Evolutionary conservation across 805 yeast genomes (phyloP), one percentile per base, ranked within the genome.

Genomic region (Candida corydali): DNA sequence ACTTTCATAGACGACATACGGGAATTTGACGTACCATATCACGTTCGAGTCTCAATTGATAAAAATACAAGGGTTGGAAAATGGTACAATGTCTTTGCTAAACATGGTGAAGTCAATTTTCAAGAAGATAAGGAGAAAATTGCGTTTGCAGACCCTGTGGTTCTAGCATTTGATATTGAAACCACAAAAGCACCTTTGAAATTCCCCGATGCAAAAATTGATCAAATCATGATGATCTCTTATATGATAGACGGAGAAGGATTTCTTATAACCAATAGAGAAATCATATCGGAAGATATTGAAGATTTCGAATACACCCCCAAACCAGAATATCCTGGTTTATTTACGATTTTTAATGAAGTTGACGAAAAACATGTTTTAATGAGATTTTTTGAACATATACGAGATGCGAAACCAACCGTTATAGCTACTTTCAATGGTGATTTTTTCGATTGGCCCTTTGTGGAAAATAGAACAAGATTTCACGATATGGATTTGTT

Each of bases 201-300:
- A 56, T 93, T 93, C 48, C 99, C 99, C 0, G 98, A 87, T 51
- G 75, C 96, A 5, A 70, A 82, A 8, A 72, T 84, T 5, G 99
- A 93, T 62, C 94, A 86, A 59, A 76, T 93, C 27, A 93, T 93
- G 97, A 94, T 94, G 98, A 93, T 93, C 34, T 94, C 98, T 2
- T 93, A 93, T 57, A 94, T 94, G 98, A 89, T 93, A 43, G 98
- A 93, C 55, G 98, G 98, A 8, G 95, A 86, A 49, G 99, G 99
- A 26, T 93, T 67, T 54, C 65, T 93, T 26, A 94, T 93, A 42
- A 93, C 98, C 8, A 93, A 93, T 55, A 69, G 99, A 50, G 96
- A 89, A 48, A 87, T 93, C 49, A 89, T 93, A 26, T 80, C 95
- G 5, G 86, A 87, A 55, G 98, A 94, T 58, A 93, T 93, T 39